These are phyloP conservation scores for Kodamaea kaohsiungensis DNA, from an alignment of 805 yeast genomes.

Conservation along the genomic window DNA sequence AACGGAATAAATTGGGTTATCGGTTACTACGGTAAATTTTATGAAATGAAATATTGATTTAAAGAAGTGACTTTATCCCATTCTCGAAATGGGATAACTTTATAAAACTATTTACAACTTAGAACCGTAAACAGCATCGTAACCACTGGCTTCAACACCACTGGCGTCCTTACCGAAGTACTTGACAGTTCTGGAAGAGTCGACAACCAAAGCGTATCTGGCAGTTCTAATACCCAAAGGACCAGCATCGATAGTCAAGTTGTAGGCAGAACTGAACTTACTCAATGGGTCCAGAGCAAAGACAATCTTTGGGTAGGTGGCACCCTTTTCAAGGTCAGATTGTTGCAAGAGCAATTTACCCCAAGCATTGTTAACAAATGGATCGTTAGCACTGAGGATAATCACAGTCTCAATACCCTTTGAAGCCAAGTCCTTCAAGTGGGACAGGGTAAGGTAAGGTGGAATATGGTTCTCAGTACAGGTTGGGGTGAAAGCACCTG, in stretches of 20 bases:
- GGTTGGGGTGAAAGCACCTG: conserved; percentile 47
- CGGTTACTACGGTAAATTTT: neutral
- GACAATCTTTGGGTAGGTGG: conserved; percentile 24
- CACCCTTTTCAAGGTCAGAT: conserved; percentile 14
- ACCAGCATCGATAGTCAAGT: conserved; percentile 35
- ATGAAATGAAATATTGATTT: neutral
- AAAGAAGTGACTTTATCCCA: neutral
- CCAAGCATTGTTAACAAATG: conserved; percentile 47
- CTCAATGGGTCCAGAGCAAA: conserved; percentile 45
- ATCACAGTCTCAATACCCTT: conserved; percentile 34
- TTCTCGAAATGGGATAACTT: neutral
- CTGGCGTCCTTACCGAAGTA: conserved; percentile 39
- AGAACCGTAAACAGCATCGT: conserved; percentile 38
- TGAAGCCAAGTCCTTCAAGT: conserved; percentile 27
- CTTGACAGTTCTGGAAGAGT: conserved; percentile 26
- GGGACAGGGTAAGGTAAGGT: conserved; percentile 26
- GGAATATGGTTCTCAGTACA: conserved; percentile 48
- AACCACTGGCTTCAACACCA: conserved; percentile 37
- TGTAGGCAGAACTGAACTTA: conserved; percentile 29
- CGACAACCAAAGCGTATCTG: conserved; percentile 40
- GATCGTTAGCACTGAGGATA: conserved; percentile 43
- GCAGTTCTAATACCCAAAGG: conserved; percentile 40
- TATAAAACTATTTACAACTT: conserved; percentile 24
- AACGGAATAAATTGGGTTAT: too few relatives aligned
- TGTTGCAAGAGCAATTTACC: conserved; percentile 39